These are phyloP conservation scores for Globisporangium abappressorium DNA, from an alignment of 352 stramenopile genomes.

Conservation along the genomic window DNA sequence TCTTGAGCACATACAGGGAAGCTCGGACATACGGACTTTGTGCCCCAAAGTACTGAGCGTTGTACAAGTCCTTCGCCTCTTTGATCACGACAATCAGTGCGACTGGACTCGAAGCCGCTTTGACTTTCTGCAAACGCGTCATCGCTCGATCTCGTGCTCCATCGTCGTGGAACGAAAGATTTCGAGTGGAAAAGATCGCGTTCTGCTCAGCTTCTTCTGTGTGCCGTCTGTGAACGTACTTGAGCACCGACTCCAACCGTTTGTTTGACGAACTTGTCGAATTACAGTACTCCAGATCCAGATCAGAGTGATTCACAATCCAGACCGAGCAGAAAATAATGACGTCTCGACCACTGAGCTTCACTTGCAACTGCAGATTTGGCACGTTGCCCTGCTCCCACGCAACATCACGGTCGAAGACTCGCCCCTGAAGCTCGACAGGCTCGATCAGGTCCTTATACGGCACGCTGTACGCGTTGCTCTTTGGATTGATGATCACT, in stretches of 20 bases:
- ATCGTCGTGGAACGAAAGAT: slow-evolving; percentile 61
- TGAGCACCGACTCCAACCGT: slow-evolving; percentile 60
- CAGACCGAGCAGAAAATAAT: slow-evolving; percentile 87
- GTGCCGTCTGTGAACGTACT: slow-evolving; percentile 69
- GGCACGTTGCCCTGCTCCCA: slow-evolving; percentile 77
- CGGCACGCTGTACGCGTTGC: slow-evolving; percentile 57
- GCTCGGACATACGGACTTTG: slow-evolving; percentile 84
- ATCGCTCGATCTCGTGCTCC: slow-evolving; percentile 43
- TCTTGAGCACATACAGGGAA: slow-evolving; percentile 83
- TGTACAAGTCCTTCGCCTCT: slow-evolving; percentile 77
- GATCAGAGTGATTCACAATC: slow-evolving; percentile 85
- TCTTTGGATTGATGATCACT: slow-evolving; percentile 76
- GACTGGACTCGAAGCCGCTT: slow-evolving; percentile 72
- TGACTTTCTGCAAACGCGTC: slow-evolving; percentile 71
- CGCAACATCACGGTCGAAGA: slow-evolving; percentile 64
- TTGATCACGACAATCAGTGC: slow-evolving; percentile 80
- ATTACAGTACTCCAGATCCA: slow-evolving; percentile 86
- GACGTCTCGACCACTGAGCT: slow-evolving; percentile 72
- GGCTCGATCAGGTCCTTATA: slow-evolving; percentile 80
- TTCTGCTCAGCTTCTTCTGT: slow-evolving; percentile 40
- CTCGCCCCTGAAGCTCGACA: slow-evolving; percentile 60
- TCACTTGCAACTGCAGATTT: slow-evolving; percentile 82
- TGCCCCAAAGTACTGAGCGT: slow-evolving; percentile 81
- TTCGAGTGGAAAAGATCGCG: slow-evolving; percentile 60
- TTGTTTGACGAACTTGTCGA: slow-evolving; percentile 73